Evolutionary conservation across 2,329 filamentous ascomycete genomes (phyloP).

Genomic region (Clarireedia monteithiana): DNA sequence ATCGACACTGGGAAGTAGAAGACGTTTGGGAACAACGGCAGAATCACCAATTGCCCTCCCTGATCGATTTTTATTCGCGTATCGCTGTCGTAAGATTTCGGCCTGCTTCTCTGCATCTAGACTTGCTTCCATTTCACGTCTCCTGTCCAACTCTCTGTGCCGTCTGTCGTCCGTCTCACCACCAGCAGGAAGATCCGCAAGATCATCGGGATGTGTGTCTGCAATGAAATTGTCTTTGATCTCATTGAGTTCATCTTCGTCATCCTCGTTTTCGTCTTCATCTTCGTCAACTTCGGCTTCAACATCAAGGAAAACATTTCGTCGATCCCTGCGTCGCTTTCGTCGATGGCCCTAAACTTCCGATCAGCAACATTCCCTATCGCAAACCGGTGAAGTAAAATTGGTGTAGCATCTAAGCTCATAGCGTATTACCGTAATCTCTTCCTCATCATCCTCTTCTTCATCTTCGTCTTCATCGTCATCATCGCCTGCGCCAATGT

Average conservation of each 20-base stretch:
- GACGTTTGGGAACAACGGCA: slow-evolving; percentile 71
- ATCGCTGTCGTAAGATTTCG: slow-evolving; percentile 76
- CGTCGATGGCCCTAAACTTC: slow-evolving; percentile 55
- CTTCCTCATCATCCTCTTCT: slow-evolving; percentile 56
- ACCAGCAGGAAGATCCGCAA: slow-evolving; percentile 65
- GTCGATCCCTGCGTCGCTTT: slow-evolving; percentile 68
- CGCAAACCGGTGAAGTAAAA: slow-evolving; percentile 12
- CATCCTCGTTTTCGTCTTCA: slow-evolving; percentile 79
- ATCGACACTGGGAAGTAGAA: slow-evolving; percentile 86
- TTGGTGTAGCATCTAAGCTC: background rate
- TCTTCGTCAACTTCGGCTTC: slow-evolving; percentile 96
- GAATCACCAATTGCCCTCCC: slow-evolving; percentile 59
- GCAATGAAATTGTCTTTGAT: slow-evolving; percentile 74
- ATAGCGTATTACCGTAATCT: slow-evolving; percentile 37
- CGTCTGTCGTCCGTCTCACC: slow-evolving; percentile 82
- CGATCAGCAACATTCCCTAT: slow-evolving; percentile 13
- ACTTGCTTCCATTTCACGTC: slow-evolving; percentile 77
- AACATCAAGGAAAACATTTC: slow-evolving; percentile 90
- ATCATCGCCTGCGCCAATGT: slow-evolving; percentile 26
- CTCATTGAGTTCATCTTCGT: slow-evolving; percentile 81
- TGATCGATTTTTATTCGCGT: slow-evolving; percentile 72
- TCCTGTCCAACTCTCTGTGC: slow-evolving; percentile 89
- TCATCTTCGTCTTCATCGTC: slow-evolving; percentile 43
- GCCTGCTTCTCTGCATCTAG: slow-evolving; percentile 93
- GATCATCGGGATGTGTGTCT: slow-evolving; percentile 84